Conservation (phyloP, 2,329 filamentous ascomycete genomes). For the Epichloe elymi region DNA sequence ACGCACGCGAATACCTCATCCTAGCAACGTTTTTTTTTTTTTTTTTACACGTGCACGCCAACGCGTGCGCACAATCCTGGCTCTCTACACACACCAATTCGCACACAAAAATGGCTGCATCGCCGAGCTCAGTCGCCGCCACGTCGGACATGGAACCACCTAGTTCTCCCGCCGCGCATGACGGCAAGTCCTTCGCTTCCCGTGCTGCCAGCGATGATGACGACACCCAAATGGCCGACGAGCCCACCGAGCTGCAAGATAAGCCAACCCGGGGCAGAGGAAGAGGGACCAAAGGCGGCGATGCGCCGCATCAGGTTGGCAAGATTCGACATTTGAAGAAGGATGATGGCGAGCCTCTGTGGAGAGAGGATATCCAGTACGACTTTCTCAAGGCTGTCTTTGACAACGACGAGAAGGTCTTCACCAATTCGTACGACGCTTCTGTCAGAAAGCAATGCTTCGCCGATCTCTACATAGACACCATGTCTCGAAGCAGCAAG, state of each 20-base stretch:
- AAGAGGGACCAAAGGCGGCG: constrained; percentile 21
- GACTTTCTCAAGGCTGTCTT: constrained; percentile 75
- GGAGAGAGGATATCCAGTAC: constrained; percentile 79
- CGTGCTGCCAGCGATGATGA: constrained; percentile 34
- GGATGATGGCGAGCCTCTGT: constrained; percentile 75
- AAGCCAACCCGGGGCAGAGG: constrained; percentile 24
- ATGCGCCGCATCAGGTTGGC: constrained; percentile 30
- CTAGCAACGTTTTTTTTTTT: neutral
- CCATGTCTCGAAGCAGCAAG: constrained; percentile 97
- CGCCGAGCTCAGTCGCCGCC: constrained; percentile 26
- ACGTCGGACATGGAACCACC: constrained; percentile 33
- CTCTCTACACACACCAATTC: neutral
- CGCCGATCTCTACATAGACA: constrained; percentile 94
- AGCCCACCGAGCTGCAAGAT: constrained; percentile 29
- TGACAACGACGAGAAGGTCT: constrained; percentile 60
- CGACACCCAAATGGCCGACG: constrained; percentile 28
- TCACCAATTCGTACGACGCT: constrained; percentile 80
- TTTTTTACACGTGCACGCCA: neutral
- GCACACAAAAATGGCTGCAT: constrained; percentile 22
- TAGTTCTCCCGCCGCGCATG: constrained; percentile 30
- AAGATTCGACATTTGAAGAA: constrained; percentile 83
- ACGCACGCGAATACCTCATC: neutral
- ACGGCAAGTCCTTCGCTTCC: constrained; percentile 34
- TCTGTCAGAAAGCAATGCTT: constrained; percentile 59
- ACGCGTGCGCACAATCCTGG: neutral